Evolutionary conservation across 2,329 filamentous ascomycete genomes (phyloP), one percentile per base, ranked within the genome.

Genomic region (Cytospora paraplurivora): DNA sequence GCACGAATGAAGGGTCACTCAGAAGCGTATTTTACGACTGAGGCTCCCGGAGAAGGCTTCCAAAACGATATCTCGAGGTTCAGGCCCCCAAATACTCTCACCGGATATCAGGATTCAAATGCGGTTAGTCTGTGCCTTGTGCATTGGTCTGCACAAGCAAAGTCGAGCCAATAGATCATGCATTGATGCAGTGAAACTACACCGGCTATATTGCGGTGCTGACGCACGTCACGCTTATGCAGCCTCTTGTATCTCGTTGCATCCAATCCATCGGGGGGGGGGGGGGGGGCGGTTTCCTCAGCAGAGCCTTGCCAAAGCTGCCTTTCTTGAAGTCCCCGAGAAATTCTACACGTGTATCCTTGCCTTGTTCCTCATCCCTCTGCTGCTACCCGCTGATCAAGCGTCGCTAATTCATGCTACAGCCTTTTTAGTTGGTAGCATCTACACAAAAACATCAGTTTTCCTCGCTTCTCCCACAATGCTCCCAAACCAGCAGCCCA

Each of bases 111-210:
- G 44, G n/a, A 10, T 21, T 15, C 17, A 53, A 33, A 35, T 53
- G 35, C 57, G 52, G 57, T 34, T 51, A 44, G 12, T 7, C 33
- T 6, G 4, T 19, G 15, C 12, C 11, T 44, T 6, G 8, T 19
- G 15, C 35, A 35, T 53, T 44, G 49, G 21, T 53, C 44, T 59
- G 27, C 57, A 59, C 41, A 13, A 37, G 21, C 8, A 1, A 15
- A 13, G 27, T 44, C 17, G 49, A n/a, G 49, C 57, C 57, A 53
- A 59, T 53, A 59, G 57, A 19, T 53, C 49, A 27, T 53, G 27
- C 57, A 53, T 53, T 49, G 21, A 52, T 34, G 57, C 49, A 59
- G 49, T 59, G 57, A 32, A 53, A 59, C 57, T 59, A 59, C n/a
- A 52, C 49, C 49, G 34, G 17, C 34, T 53, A 49, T 35, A 59